Conservation (phyloP, 768 basidiomycete genomes). For the Hemileccinum rubropunctum region DNA sequence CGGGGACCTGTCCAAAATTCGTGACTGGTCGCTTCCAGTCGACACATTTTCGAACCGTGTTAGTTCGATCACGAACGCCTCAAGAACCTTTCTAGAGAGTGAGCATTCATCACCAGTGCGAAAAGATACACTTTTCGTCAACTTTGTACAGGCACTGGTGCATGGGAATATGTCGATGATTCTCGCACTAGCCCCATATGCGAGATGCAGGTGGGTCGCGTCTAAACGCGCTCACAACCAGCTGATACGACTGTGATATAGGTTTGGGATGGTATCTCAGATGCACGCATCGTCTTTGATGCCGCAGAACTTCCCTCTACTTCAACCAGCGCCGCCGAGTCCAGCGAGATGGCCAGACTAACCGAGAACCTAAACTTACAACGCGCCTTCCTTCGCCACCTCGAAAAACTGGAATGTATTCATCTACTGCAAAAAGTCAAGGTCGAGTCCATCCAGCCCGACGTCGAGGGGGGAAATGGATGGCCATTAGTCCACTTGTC, state of each 20-base stretch:
- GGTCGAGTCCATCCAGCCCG: slow-evolving; percentile 64
- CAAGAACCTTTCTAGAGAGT: slow-evolving; percentile 68
- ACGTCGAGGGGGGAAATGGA: slow-evolving; percentile 43
- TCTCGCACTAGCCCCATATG: slow-evolving; percentile 68
- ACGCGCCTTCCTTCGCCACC: slow-evolving; percentile 68
- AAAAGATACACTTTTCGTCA: neutral
- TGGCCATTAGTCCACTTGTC: slow-evolving; percentile 84
- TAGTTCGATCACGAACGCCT: slow-evolving; percentile 79
- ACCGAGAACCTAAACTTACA: slow-evolving; percentile 95
- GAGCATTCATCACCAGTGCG: slow-evolving; percentile 5
- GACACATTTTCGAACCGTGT: slow-evolving; percentile 77
- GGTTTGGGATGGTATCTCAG: slow-evolving; percentile 93
- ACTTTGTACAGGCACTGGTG: slow-evolving; percentile 61
- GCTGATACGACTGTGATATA: slow-evolving; percentile 23
- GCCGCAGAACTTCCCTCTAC: slow-evolving; percentile 41
- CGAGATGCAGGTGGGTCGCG: slow-evolving; percentile 72
- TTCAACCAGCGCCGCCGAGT: slow-evolving; percentile 25
- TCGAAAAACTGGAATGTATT: slow-evolving; percentile 51
- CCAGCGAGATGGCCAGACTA: slow-evolving; percentile 69
- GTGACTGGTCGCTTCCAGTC: slow-evolving; percentile 58
- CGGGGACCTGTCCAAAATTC: slow-evolving; percentile 65
- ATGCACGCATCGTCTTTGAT: slow-evolving; percentile 72
- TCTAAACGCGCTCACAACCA: neutral
- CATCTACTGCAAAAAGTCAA: slow-evolving; percentile 69
- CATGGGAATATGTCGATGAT: slow-evolving; percentile 76